These are phyloP conservation scores for Symbiodinium natans DNA, from an alignment of 73 alveolate species.

Conservation along the genomic window DNA sequence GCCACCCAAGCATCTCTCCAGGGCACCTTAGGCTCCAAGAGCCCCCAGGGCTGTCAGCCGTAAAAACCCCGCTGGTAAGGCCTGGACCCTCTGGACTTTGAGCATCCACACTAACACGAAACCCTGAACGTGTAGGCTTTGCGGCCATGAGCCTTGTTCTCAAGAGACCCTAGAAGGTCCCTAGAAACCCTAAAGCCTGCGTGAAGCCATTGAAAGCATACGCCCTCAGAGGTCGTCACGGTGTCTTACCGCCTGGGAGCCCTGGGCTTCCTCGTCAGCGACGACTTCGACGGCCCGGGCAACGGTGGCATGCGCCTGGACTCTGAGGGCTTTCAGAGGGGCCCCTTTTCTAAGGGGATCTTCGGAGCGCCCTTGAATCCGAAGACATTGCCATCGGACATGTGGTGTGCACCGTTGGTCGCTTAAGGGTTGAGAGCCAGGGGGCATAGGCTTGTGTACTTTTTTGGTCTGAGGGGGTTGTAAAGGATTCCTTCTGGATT, in stretches of 20 bases:
- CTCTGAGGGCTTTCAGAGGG: not conserved
- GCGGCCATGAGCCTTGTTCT: too few species aligned
- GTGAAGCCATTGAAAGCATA: too few species aligned
- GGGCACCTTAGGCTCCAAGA: too few species aligned
- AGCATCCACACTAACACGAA: too few species aligned
- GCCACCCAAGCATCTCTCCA: too few species aligned
- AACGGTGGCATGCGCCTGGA: constrained; percentile 74
- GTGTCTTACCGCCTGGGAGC: constrained; percentile 92
- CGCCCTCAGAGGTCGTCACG: constrained; percentile 86
- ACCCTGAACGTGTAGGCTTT: too few species aligned
- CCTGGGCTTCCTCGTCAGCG: constrained; percentile 79
- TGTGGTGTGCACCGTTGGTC: not conserved
- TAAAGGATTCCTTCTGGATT: not conserved
- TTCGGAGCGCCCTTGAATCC: not conserved
- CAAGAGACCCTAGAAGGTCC: too few species aligned
- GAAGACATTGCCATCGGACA: too few species aligned
- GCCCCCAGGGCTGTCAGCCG: too few species aligned
- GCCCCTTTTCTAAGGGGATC: not conserved
- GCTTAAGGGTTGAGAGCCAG: not conserved
- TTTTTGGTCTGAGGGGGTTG: not conserved
- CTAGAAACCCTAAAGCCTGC: too few species aligned
- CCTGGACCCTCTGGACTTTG: too few species aligned
- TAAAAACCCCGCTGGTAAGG: too few species aligned
- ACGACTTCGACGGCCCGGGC: constrained; percentile 77
- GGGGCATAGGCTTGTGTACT: not conserved